Percentiles rank a stretch among this genome's conserved stretches.
Evolutionary conservation across 805 yeast species (phyloP).

Genomic region (Candida schatavii): DNA sequence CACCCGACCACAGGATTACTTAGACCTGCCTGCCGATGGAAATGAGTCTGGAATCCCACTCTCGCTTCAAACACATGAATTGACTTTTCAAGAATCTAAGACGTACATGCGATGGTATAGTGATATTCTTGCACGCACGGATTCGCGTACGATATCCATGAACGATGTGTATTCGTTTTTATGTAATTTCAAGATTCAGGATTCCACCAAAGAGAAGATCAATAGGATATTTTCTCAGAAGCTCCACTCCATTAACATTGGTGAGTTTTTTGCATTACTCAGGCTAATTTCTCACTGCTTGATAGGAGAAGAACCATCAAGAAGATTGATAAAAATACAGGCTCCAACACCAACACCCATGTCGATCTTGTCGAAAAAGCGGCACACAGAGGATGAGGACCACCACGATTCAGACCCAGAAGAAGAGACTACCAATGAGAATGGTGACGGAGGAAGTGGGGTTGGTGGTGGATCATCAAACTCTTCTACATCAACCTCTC

Average conservation of each 20-base stretch:
- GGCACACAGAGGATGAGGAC: conserved; percentile 45
- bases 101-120: conserved; percentile 94
- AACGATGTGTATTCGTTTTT: conserved; percentile 79
- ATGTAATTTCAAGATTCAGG: conserved; percentile 67
- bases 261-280: conserved; percentile 85
- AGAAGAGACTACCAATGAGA: background rate
- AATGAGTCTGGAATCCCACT: conserved; percentile 50
- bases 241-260: conserved; percentile 66
- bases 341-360: conserved; percentile 79
- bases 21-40: background rate
- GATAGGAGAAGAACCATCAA: conserved; percentile 49
- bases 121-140: conserved; percentile 68
- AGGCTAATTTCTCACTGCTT: conserved; percentile 76
- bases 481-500: conserved; percentile 7
- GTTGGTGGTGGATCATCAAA: background rate
- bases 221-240: conserved; percentile 49
- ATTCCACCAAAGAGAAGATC: conserved; percentile 49
- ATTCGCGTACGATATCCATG: conserved; percentile 59
- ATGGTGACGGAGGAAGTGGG: conserved; percentile 4
- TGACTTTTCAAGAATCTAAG: conserved; percentile 73
- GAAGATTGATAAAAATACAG: conserved; percentile 48
- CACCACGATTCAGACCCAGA: conserved; percentile 16
- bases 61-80: conserved; percentile 61
- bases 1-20: background rate
- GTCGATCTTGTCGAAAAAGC: conserved; percentile 65